These are phyloP conservation scores for Boletus bicolor DNA, from an alignment of 768 basidiomycete genomes.

Conservation along the genomic window DNA sequence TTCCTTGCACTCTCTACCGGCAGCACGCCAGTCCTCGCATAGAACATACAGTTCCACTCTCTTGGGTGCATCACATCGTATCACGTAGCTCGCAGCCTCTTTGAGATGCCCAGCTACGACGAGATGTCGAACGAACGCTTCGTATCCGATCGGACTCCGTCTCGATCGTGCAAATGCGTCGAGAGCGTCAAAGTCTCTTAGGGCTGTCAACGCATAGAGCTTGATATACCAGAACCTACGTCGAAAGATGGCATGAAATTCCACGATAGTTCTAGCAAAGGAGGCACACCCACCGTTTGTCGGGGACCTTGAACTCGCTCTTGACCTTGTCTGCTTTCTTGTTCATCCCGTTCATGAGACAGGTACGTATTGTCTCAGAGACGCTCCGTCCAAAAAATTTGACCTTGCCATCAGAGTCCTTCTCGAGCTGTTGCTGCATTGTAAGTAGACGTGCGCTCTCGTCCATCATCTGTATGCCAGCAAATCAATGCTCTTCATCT, in stretches of 20 bases:
- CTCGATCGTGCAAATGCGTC: constrained; percentile 84
- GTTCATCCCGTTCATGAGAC: constrained; percentile 72
- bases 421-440: constrained; percentile 84
- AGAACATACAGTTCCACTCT: constrained; percentile 85
- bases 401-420: constrained; percentile 76
- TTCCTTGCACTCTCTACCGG: constrained; percentile 88
- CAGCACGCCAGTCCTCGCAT: constrained; percentile 88
- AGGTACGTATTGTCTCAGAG: constrained; percentile 80
- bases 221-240: constrained; percentile 92
- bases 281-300: constrained; percentile 68
- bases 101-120: constrained; percentile 68
- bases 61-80: constrained; percentile 79
- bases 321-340: constrained; percentile 90
- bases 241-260: not conserved
- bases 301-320: constrained; percentile 89
- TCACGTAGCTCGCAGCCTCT: constrained; percentile 76
- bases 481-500: not conserved
- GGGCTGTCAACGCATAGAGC: constrained; percentile 73
- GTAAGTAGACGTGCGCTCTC: constrained; percentile 75
- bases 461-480: constrained; percentile 76
- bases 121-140: constrained; percentile 80
- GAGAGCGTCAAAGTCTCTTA: constrained; percentile 81
- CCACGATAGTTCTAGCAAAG: not conserved
- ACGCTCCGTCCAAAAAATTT: constrained; percentile 80
- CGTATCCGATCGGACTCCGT: constrained; percentile 94